Evolutionary conservation across 1,284 basidiomycete genomes (phyloP).

Genomic region (Rhodotorula sp.): DNA sequence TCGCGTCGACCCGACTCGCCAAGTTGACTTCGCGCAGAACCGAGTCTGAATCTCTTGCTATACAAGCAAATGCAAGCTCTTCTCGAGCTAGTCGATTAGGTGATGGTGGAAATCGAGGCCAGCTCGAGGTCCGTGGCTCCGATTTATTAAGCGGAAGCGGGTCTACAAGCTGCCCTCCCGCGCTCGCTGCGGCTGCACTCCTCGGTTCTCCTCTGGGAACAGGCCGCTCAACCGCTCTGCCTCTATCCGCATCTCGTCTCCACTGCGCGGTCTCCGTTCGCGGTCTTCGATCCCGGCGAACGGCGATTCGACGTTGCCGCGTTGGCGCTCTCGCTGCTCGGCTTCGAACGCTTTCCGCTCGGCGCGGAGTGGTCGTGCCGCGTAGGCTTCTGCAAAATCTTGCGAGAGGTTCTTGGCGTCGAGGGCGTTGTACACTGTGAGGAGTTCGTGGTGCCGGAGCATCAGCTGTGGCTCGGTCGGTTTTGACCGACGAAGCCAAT

Average conservation of each 20-base stretch:
- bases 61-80: too few relatives aligned
- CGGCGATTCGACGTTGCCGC: slow-evolving; percentile 30
- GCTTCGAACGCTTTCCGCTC: slow-evolving; percentile 28
- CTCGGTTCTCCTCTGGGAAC: slow-evolving; percentile 24
- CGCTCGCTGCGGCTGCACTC: neutral
- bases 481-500: too few relatives aligned
- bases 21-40: too few relatives aligned
- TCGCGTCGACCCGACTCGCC: too few relatives aligned
- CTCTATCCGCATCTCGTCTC: slow-evolving; percentile 74
- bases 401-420: slow-evolving; percentile 41
- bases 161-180: neutral
- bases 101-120: too few relatives aligned
- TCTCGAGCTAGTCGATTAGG: too few relatives aligned
- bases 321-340: slow-evolving; percentile 9
- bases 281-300: slow-evolving; percentile 25
- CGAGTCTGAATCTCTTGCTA: too few relatives aligned
- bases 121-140: too few relatives aligned
- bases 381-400: slow-evolving; percentile 23
- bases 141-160: too few relatives aligned
- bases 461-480: too few relatives aligned
- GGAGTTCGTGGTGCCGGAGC: neutral
- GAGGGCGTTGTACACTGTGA: slow-evolving; percentile 43
- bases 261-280: slow-evolving; percentile 62
- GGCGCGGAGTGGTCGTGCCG: slow-evolving; percentile 13
- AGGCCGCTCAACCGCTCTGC: slow-evolving; percentile 60